Base-by-base conservation (phyloP, 108 stramenopile species). In the Nitzschia sp. region DNA sequence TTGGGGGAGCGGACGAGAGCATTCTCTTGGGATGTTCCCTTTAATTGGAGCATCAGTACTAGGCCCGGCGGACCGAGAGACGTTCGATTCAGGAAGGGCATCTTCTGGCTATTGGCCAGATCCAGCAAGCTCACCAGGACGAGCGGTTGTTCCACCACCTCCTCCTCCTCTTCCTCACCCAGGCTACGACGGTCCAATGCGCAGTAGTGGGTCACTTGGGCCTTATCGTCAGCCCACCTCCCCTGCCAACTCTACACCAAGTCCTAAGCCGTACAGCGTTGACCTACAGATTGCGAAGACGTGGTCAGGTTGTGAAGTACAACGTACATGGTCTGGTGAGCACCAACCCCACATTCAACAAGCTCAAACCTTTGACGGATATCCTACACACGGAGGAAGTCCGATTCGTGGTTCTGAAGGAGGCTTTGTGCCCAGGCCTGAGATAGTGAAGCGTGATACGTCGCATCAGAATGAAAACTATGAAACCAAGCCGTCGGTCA, bases 401-500 rank as follows among this genome's bases (percentile, higher is more conserved):
- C n/a, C n/a, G n/a, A 28, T 53, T 9, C 19, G 31, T 33, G 22
- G 31, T 27, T 28, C 32, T 46, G 38, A 29, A 3, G 47, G 31
- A 33, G 57, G 45, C 17, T 17, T 21, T 32, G 30, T 83, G 1
- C 67, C 78, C 36, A 66, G 83, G 48, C 93, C 93, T 17, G 76
- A 85, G 34, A 77, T 87, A 30, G 78, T 94, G 19, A 94, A 94
- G 73, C 80, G 93, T 8, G 82, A 84, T 32, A 94, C 93, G 33
- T 91, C 90, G 8, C 78, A 94, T 71, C 90, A 91, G 61, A 80
- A 85, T 35, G 90, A 91, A 68, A 81, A 66, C 23, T 36, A 63
- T 22, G 88, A 90, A 53, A 89, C 91, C 3, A 90, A 93, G 60
- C 68, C 74, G 25, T 80, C 78, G 9, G 75, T 86, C 45, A 92